Evolutionary conservation across 2,329 filamentous ascomycete species (phyloP), one percentile per base, ranked within the genome.

Genomic region (Colletotrichum caudatum): DNA sequence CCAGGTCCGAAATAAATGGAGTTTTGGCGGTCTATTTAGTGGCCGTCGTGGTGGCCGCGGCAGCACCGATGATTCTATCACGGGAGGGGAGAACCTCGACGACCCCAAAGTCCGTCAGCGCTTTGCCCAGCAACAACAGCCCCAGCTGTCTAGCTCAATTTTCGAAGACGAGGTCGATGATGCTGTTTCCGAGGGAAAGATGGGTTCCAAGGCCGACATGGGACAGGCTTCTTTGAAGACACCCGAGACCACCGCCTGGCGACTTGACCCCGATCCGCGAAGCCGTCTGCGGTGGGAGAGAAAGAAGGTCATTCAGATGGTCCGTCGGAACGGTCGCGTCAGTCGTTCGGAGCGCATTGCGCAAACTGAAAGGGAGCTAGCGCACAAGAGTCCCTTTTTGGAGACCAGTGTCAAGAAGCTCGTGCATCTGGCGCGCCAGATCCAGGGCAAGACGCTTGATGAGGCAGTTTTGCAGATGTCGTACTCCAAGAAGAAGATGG

Each of bases 401-500:
- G 91, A 94, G 77, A 98, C 96, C 2, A 94, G 91, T 60, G 86
- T 93, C 74, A 99, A 99, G 90, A 99, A 99, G 85, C 87, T 99
- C 66, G 91, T 92, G 64, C 92, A 93, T 77, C 84, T 99, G 61
- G 91, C 95, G 33, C 90, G 92, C 66, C 96, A 98, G 84, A 96
- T 99, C 78, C 88, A 91, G 2, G 96, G 96, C 75, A 98, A 98
- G 88, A 91, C 92, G n/a, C 86, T 99, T 73, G 94, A 97, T 69
- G 95, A 99, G 46, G 96, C 96, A 18, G 93, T 98, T 75, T 84
- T 93, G 66, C 96, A 99, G 86, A 97, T 99, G 94, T 90, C 92
- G 67, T 98, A 95, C 84, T 95, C 92, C 81, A 94, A 94, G 86
- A 99, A 99, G 89, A 95, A 94, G 84, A 93, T 92, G 74, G 93